Evolutionary conservation across 306 rosid genomes (phyloP).

Genomic region (Quercus dentata): DNA sequence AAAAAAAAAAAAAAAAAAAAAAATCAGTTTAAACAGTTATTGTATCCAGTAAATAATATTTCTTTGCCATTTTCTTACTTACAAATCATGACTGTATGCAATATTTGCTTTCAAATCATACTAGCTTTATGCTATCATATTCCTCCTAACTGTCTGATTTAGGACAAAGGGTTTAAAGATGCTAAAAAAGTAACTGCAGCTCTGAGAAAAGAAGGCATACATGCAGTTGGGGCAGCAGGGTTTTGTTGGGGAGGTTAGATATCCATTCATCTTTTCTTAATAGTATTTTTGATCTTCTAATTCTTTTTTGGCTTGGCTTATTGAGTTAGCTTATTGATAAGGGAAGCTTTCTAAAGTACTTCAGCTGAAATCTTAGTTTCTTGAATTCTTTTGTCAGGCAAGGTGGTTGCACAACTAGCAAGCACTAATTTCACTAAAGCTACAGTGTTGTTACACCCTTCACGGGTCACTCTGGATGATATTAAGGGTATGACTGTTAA

Average conservation of each 20-base stretch:
- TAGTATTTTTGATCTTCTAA: neutral
- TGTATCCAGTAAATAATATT: neutral
- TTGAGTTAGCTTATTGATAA: neutral
- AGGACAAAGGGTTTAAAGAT: neutral
- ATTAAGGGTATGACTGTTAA: neutral
- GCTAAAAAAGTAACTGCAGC: neutral
- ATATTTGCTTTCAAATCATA: neutral
- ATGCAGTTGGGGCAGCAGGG: neutral
- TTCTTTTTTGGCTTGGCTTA: neutral
- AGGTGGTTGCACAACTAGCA: neutral
- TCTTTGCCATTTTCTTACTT: neutral
- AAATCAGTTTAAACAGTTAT: neutral
- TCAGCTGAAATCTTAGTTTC: neutral
- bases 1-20: too few species aligned
- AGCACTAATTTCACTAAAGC: neutral
- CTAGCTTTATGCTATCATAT: neutral
- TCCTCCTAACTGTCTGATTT: neutral
- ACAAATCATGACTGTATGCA: neutral
- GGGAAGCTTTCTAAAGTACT: neutral
- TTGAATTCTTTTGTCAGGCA: neutral
- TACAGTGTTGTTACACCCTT: conserved; percentile 4
- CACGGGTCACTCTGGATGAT: conserved; percentile 1
- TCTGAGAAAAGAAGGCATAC: neutral
- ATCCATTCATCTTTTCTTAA: neutral
- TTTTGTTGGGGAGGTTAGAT: conserved; percentile 1